Conservation (phyloP, 495 filamentous ascomycete genomes). For the Xylaria scruposa region DNA sequence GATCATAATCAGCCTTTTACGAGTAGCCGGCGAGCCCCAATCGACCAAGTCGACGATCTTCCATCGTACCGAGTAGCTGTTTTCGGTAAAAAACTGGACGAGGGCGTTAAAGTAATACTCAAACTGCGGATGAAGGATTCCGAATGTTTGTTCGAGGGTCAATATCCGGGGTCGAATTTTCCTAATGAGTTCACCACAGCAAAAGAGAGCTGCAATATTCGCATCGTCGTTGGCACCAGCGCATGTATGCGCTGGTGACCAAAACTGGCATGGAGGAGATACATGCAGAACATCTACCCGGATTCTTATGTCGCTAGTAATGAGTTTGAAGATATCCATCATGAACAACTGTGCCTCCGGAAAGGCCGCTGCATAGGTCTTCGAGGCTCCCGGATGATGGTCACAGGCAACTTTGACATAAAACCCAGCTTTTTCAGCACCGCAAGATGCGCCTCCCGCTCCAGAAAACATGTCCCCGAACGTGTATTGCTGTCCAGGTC, state of each 20-base stretch:
- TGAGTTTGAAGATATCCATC: conserved; percentile 58
- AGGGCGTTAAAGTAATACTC: conserved; percentile 64
- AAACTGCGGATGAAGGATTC: conserved; percentile 59
- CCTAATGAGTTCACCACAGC: conserved; percentile 63
- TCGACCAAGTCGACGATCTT: conserved; percentile 53
- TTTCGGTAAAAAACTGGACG: conserved; percentile 66
- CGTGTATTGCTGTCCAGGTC: conserved; percentile 58
- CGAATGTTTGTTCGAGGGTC: conserved; percentile 86
- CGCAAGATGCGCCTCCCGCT: conserved; percentile 75
- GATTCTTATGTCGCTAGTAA: conserved; percentile 26
- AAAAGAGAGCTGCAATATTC: conserved; percentile 75
- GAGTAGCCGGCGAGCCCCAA: conserved; percentile 52
- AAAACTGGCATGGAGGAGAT: conserved; percentile 85
- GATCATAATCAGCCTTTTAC: conserved; percentile 72
- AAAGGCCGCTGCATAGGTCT: conserved; percentile 69
- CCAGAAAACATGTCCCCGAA: conserved; percentile 80
- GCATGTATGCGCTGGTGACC: conserved; percentile 77
- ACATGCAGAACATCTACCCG: conserved; percentile 77
- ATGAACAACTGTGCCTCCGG: conserved; percentile 49
- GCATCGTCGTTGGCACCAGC: conserved; percentile 69
- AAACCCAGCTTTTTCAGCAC: conserved; percentile 68
- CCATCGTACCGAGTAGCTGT: conserved; percentile 72
- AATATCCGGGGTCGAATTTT: conserved; percentile 70
- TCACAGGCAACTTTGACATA: conserved; percentile 69
- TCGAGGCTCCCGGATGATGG: conserved; percentile 57